Evolutionary conservation across 2,329 filamentous ascomycete genomes (phyloP), one percentile per base, ranked within the genome.

Genomic region (Fusarium virguliforme): DNA sequence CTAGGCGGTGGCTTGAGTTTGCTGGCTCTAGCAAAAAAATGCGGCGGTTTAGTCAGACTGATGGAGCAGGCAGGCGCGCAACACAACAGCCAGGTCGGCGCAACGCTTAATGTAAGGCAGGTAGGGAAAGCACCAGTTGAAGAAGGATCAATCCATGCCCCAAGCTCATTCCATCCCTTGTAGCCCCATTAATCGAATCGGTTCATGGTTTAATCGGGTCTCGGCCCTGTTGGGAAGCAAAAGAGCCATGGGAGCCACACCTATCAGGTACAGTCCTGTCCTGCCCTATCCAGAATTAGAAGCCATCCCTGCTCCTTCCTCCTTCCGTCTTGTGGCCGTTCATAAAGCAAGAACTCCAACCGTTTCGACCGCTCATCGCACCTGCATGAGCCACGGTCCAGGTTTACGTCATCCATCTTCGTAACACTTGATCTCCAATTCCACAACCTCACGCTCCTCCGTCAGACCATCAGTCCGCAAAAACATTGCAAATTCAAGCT

Each of bases 221-320:
- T 51, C 34, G 28, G 22, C 48, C 34, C 28, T 32, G 48, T 51
- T 51, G 48, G 48, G 48, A 51, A 65, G 30, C 32, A 26, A 43
- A 24, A 48, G 8, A 48, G 43, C 43, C 24, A 18, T 13, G 15
- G 28, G 41, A 35, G 30, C 9, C 50, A 46, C 35, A 43, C 28
- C 35, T 53, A 24, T 53, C 63, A 35, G 50, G 50, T 51, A 62
- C 40, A 26, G 51, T 46, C 56, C 48, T 9, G 22, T 38, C 46
- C 46, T 56, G 59, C 43, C 48, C 51, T 34, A 58, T 28, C 67
- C 56, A 65, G 43, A 64, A 70, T 67, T 70, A 70, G 67, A 40
- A 37, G 48, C 9, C 48, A 34, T 51, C 48, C 48, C 48, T 51
- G 48, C 15, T 18, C 3, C 48, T 34, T 51, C 30, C 48, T 13